Base-by-base conservation (phyloP, 306 rosid species). In the Rubus idaeus region DNA sequence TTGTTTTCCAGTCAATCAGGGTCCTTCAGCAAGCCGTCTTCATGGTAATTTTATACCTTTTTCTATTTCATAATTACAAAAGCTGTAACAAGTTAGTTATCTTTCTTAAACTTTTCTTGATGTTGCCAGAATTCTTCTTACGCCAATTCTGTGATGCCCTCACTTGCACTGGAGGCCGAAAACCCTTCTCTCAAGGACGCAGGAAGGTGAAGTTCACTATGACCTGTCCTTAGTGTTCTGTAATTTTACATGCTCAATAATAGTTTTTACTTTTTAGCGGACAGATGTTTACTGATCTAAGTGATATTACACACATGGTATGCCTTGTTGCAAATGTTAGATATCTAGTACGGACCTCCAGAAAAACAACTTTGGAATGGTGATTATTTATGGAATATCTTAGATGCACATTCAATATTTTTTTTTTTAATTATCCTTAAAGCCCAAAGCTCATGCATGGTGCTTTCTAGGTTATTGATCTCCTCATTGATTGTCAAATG, bases 131-230 rank as follows among this genome's bases (percentile, higher is more conserved):
- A 68, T 85, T 91, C 53, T 89, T 91, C 86, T 78, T 90, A 82
- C 97, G 77, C 75, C 95, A 91, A 83, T 89, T 91, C 84, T 91
- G 97, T 68, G 91, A 91, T 70, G 89, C 93, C 37, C 95, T 89
- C 84, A 79, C 88, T 74, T 91, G 97, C 74, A 71, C 80, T 17
- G 85, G 89, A 77, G 79, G 77, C 74, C 65, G n/a, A 49, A 90
- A 91, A 77, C 91, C 97, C 56, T 91, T 91, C 89, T 73, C 93
- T 70, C 86, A 87, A 57, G 97, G 97, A 37, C 86, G 82, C 79
- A 81, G 53, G 68, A 82, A 76, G 93, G 93, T 89, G 86, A 85
- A 64, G 35, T 74, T 77, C 46, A 80, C 69, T 68, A 58, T 78
- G 68, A 42, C 75, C 37, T 55, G 5, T 62, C 23, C 12, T 21